Evolutionary conservation across 169 alveolate species (phyloP).

Genomic region (Nephromyces sp.): DNA sequence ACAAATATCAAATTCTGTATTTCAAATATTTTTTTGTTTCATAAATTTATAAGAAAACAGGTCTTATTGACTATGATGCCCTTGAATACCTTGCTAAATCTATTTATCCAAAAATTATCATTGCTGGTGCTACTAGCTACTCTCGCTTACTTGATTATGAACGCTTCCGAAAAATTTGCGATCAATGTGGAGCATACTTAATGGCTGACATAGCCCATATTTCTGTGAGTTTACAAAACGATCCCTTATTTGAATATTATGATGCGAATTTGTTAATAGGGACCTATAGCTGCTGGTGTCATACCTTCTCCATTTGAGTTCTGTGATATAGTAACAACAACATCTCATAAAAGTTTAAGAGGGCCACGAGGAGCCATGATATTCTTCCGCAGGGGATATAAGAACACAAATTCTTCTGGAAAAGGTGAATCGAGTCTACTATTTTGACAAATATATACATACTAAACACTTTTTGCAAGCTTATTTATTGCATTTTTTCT

Average conservation of each 20-base stretch:
- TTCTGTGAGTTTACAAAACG: too few species aligned
- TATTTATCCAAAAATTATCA: conserved; percentile 56
- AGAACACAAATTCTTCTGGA: too few species aligned
- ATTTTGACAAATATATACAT: too few species aligned
- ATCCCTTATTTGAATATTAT: too few species aligned
- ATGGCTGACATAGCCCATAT: conserved; percentile 95
- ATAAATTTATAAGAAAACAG: conserved; percentile 74
- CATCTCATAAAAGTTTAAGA: conserved; percentile 80
- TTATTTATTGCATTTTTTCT: too few species aligned
- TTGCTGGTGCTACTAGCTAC: conserved; percentile 63
- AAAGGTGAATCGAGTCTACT: too few species aligned
- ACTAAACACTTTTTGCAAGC: too few species aligned
- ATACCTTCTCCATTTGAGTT: conserved; percentile 75
- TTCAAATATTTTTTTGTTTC: too few species aligned
- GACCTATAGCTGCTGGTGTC: conserved; percentile 79
- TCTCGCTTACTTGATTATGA: conserved; percentile 40
- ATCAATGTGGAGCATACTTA: conserved; percentile 85
- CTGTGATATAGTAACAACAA: conserved; percentile 88
- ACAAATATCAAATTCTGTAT: too few species aligned
- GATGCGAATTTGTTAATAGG: too few species aligned
- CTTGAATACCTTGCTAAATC: conserved; percentile 70
- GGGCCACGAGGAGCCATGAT: conserved; percentile 88
- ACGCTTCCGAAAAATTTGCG: conserved; percentile 72
- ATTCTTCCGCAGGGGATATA: too few species aligned
- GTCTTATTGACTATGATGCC: conserved; percentile 81